Base-by-base conservation (phyloP, 768 basidiomycete species). In the Grammothele lineata region DNA sequence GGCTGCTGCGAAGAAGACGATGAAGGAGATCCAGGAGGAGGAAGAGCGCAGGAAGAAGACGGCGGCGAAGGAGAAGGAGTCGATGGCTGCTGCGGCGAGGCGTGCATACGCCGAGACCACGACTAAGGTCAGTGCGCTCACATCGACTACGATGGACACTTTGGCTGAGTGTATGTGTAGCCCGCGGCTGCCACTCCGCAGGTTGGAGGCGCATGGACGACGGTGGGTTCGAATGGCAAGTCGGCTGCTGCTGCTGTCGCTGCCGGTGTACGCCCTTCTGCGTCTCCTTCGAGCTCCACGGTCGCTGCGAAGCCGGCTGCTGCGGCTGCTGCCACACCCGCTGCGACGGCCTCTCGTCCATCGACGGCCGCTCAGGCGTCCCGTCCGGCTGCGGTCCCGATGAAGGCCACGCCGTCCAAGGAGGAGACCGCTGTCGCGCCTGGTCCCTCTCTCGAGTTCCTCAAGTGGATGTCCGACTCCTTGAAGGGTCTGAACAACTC, bases 1-100 rank as follows among this genome's bases (percentile, higher is more conserved):
- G 9, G 62, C 71, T n/a, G n/a, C n/a, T 3, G 62, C 76, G 6
- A 94, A 92, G 74, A 96, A 92, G 75, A 89, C 90, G 2, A 85
- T 99, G 85, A 97, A 95, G 72, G 93, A 99, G 71, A 99, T 99
- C 33, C 91, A 95, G 61, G 95, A 98, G 66, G 96, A 99, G 58
- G 96, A 99, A 61, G 92, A 95, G 66, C 78, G 72, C 53, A 77
- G 86, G 52, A 93, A 92, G 73, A 87, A 83, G 66, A 53, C 57
- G n/a, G n/a, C n/a, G 23, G 47, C 70, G 6, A 85, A 83, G 63
- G 81, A 87, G 53, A 80, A 74, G 43, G 71, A 70, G 47, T 58
- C 72, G 44, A 75, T 75, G 8, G 68, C 78, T 11, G 71, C 76
- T 18, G 75, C 76, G 32, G 71, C 78, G 7, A 79, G 85, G 61